Evolutionary conservation across 805 yeast genomes (phyloP).

Genomic region (Pichia scutulata): DNA sequence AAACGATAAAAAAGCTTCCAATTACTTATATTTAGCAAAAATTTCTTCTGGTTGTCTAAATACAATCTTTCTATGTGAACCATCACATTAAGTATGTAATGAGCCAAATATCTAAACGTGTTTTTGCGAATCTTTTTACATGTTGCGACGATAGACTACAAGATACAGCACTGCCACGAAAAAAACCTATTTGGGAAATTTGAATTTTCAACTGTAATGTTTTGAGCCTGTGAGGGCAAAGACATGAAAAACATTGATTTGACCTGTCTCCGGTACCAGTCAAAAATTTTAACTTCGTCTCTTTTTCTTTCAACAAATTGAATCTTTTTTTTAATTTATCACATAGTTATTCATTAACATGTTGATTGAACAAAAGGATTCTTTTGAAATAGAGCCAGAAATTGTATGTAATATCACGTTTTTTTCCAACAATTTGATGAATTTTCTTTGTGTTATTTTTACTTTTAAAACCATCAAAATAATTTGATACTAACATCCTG

Average conservation of each 20-base stretch:
- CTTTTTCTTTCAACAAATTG: background rate
- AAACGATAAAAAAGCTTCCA: background rate
- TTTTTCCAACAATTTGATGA: background rate
- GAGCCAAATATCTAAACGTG: background rate
- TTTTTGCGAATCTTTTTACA: background rate
- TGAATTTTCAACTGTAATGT: background rate
- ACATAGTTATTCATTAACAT: background rate
- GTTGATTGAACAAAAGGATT: slow-evolving; percentile 1
- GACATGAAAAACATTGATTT: background rate
- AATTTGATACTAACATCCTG: slow-evolving; percentile 8
- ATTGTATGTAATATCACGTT: background rate
- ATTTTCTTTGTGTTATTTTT: background rate
- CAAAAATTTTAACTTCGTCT: too few species aligned
- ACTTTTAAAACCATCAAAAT: too few species aligned
- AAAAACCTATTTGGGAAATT: background rate
- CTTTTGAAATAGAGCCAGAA: background rate
- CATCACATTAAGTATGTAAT: background rate
- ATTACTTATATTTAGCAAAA: background rate
- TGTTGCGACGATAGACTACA: background rate
- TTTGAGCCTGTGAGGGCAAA: background rate
- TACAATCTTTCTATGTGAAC: background rate
- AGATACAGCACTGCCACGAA: too few species aligned
- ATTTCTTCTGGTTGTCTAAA: background rate
- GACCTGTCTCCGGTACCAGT: background rate
- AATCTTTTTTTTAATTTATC: background rate